These are phyloP conservation scores for Calonectria pseudoreteaudii DNA, from an alignment of 2,329 filamentous ascomycete genomes.

Conservation along the genomic window DNA sequence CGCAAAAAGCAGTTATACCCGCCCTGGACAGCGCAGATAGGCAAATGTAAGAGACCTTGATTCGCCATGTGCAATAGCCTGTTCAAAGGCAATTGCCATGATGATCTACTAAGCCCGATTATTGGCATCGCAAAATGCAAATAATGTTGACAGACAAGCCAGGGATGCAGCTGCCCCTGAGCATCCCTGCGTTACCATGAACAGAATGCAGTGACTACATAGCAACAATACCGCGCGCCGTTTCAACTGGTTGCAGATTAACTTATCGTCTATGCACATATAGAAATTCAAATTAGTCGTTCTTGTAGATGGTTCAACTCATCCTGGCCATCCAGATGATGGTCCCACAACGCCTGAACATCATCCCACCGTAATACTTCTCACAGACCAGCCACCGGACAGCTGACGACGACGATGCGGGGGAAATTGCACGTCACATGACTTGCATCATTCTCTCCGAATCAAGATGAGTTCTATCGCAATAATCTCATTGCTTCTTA, in stretches of 20 bases:
- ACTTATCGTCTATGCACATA: not conserved
- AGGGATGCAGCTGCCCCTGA: not conserved
- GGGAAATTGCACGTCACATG: not conserved
- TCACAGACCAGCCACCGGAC: not conserved
- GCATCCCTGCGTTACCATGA: not conserved
- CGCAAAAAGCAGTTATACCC: not conserved
- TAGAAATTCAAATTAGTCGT: not conserved
- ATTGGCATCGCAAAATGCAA: not conserved
- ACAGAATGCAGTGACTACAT: not conserved
- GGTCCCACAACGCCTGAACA: not conserved
- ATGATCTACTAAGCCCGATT: not conserved
- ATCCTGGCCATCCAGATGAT: not conserved
- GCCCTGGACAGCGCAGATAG: not conserved
- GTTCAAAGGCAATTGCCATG: not conserved
- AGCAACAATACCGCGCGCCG: not conserved
- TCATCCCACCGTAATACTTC: not conserved
- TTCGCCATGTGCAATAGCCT: not conserved
- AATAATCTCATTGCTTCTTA: not conserved
- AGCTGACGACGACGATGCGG: not conserved
- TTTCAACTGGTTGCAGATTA: not conserved
- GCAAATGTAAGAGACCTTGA: not conserved
- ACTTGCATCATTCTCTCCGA: not conserved
- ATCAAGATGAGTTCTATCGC: not conserved
- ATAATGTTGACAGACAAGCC: not conserved
- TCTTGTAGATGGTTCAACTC: not conserved